Conservation (phyloP, 2,329 filamentous ascomycete species). For the Phoma herbarum region DNA sequence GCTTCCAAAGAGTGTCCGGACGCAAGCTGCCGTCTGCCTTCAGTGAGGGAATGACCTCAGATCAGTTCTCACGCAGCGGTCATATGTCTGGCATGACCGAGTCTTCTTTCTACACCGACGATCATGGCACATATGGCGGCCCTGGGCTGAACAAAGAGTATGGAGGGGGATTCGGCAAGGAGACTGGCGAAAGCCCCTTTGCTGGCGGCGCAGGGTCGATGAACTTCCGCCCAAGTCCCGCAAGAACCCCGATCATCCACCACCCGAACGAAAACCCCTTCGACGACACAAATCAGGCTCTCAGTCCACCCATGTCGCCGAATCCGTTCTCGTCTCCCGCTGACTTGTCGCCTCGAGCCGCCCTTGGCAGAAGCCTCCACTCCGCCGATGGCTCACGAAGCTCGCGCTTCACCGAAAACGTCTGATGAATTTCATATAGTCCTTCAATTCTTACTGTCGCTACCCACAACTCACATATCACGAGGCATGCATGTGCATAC, state of each 20-base stretch:
- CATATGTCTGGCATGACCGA: conserved; percentile 51
- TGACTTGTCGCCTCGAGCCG: conserved; percentile 37
- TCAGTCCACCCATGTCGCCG: conserved; percentile 53
- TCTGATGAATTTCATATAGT: conserved; percentile 41
- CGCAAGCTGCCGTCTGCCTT: conserved; percentile 60
- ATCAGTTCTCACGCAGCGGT: conserved; percentile 44
- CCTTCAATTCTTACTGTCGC: conserved; percentile 37
- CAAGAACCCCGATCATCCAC: conserved; percentile 68
- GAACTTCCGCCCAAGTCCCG: conserved; percentile 64
- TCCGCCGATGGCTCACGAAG: conserved; percentile 58
- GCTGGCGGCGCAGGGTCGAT: conserved; percentile 36
- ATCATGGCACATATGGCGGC: conserved; percentile 54
- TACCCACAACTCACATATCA: conserved; percentile 32
- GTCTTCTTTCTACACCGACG: conserved; percentile 57
- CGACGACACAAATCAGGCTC: conserved; percentile 34
- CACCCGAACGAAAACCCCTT: conserved; percentile 48
- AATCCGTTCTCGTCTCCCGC: conserved; percentile 48
- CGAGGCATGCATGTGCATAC: conserved; percentile 40
- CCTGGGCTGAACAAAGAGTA: conserved; percentile 38
- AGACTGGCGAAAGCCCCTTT: conserved; percentile 35
- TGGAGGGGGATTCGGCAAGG: conserved; percentile 41
- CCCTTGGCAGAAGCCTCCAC: conserved; percentile 55
- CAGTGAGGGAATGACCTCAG: conserved; percentile 58
- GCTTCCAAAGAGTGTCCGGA: conserved; percentile 58
- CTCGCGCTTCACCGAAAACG: conserved; percentile 59